These are phyloP conservation scores for Rhamnella rubrinervis DNA, from an alignment of 331 rosid genomes.

Conservation along the genomic window DNA sequence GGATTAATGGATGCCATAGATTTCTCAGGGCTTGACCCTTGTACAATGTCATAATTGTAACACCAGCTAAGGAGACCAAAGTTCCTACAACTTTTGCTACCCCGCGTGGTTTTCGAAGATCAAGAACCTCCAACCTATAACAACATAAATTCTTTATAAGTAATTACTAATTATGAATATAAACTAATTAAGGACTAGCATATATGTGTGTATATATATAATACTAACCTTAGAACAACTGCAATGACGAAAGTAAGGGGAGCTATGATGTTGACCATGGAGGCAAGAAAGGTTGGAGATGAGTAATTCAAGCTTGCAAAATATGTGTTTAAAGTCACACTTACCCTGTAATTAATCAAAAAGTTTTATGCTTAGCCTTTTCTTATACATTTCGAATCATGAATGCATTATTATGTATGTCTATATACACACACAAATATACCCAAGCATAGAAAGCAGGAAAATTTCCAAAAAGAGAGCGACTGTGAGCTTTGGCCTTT, in stretches of 20 bases:
- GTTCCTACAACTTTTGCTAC: slow-evolving; percentile 74
- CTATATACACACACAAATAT: slow-evolving; percentile 4
- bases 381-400: too few species aligned
- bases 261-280: slow-evolving; percentile 60
- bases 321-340: slow-evolving; percentile 58
- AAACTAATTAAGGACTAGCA: not conserved
- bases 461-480: slow-evolving; percentile 60
- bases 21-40: slow-evolving; percentile 57
- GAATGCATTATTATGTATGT: too few species aligned
- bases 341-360: slow-evolving; percentile 39
- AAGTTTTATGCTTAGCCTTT: too few species aligned
- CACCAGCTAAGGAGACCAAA: slow-evolving; percentile 67
- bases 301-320: slow-evolving; percentile 78
- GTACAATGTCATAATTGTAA: slow-evolving; percentile 73
- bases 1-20: slow-evolving; percentile 51
- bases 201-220: not conserved
- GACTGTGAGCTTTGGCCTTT: slow-evolving; percentile 62
- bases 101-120: slow-evolving; percentile 51
- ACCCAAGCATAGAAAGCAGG: slow-evolving; percentile 80
- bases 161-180: too few species aligned
- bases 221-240: slow-evolving; percentile 44
- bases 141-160: not conserved
- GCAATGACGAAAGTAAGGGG: slow-evolving; percentile 71
- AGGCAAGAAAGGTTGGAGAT: slow-evolving; percentile 64
- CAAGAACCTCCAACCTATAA: slow-evolving; percentile 56